Evolutionary conservation across 1,284 basidiomycete species (phyloP).

Genomic region (Papiliotrema fonsecae): DNA sequence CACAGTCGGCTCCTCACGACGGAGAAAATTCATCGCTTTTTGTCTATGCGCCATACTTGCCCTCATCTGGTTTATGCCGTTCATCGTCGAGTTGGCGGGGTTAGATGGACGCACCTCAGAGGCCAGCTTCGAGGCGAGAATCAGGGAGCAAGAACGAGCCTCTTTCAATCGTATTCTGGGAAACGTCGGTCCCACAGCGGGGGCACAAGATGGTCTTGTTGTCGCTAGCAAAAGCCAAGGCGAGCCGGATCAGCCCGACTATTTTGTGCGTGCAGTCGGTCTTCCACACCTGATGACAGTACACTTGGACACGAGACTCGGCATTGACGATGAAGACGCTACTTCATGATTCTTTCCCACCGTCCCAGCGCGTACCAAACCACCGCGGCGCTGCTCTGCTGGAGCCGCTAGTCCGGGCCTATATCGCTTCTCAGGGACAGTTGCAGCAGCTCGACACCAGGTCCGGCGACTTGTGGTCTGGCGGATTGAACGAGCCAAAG

Average conservation of each 20-base stretch:
- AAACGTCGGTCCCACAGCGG: slow-evolving; percentile 42
- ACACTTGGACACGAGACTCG: slow-evolving; percentile 52
- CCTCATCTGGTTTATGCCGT: too few relatives aligned
- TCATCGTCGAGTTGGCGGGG: too few relatives aligned
- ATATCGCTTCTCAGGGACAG: slow-evolving; percentile 35
- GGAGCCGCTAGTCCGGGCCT: slow-evolving; percentile 38
- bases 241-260: slow-evolving; percentile 45
- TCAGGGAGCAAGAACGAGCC: too few relatives aligned
- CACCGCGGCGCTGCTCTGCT: too few relatives aligned
- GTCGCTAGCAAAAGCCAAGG: slow-evolving; percentile 47
- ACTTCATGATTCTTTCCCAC: too few relatives aligned
- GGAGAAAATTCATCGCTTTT: too few relatives aligned
- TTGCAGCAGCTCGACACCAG: slow-evolving; percentile 48
- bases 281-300: slow-evolving; percentile 21
- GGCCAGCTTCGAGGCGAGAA: too few relatives aligned
- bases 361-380: too few relatives aligned
- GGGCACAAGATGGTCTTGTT: slow-evolving; percentile 45
- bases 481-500: slow-evolving; percentile 56
- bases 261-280: slow-evolving; percentile 35
- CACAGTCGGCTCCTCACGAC: too few relatives aligned
- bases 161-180: slow-evolving; percentile 24
- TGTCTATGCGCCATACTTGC: too few relatives aligned
- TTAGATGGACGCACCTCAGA: too few relatives aligned
- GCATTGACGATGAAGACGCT: slow-evolving; percentile 43
- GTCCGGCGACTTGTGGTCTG: slow-evolving; percentile 48